Evolutionary conservation across 129 eudicot species (phyloP), one percentile per base, ranked within the genome.

Genomic region (Saposhnikovia divaricata): DNA sequence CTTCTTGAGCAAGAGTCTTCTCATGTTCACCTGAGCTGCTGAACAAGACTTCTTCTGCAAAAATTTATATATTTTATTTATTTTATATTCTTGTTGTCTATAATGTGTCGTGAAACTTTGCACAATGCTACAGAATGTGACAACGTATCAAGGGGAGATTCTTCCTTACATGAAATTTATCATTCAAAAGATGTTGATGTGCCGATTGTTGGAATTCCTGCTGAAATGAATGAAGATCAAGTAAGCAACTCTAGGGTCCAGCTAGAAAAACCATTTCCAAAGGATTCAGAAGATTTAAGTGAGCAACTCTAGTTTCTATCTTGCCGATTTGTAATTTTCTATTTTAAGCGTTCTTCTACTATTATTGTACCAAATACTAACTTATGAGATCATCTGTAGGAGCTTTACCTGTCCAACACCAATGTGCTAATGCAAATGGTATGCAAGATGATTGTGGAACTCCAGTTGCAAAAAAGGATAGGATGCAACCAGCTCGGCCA

Each of bases 341-440:
- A 2, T 5, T 66, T 4, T 13, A n/a, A 59, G 66, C 5, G 0
- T 28, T 66, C 1, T n/a, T 59, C 66, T 66, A 66, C 39, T 66
- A 25, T 66, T 14, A 28, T 28, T 66, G 19, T 66, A 28, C 21
- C 21, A 5, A 70, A 15, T 13, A 68, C 9, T 70, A 14, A 70
- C n/a, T 37, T 31, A 11, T 18, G 5, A 13, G 16, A 15, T 18
- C n/a, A 31, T 38, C 23, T 37, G 34, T 43, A 76, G 84, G 42
- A 34, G 50, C 15, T 48, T 82, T 80, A 27, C 28, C 68, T 69
- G 63, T 45, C 7, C 71, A 19, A 19, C 4, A 31, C 15, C 80
- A 23, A 27, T 50, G 48, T 51, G 74, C 81, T 38, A 46, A 76
- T 28, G 78, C 53, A 53, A 45, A 44, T 80, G 79, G 43, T 48